Evolutionary conservation across 2,329 filamentous ascomycete species (phyloP), one percentile per base, ranked within the genome.

Genomic region (Tolypocladium amazonense): DNA sequence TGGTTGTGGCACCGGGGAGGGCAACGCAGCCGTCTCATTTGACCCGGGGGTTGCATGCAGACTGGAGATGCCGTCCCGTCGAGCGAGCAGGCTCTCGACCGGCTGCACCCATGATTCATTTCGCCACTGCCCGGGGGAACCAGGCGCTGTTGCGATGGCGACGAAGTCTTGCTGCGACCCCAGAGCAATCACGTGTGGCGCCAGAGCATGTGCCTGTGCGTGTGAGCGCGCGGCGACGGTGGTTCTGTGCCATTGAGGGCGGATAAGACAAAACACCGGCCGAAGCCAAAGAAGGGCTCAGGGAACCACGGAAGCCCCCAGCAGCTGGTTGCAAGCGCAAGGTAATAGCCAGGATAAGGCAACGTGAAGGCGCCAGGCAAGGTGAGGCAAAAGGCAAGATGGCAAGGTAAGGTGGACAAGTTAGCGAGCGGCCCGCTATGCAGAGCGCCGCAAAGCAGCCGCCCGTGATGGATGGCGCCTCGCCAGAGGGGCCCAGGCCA

Each of bases 111-210:
- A 59, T 57, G 41, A 35, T 47, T 45, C 43, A 50, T 50, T 54
- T 50, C 52, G 63, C 66, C 62, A 66, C 63, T 61, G 12, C 5
- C 43, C 23, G 38, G n/a, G 35, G 41, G 18, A 11, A 11, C 11
- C 38, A 47, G 25, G 56, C 30, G 33, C 23, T 58, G 58, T 62
- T 63, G 60, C 43, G 30, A 50, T 52, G 56, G 41, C 56, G 43
- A 39, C 56, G 35, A 53, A 53, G 27, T 11, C 27, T 20, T n/a
- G 50, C 50, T 53, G 50, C 30, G 30, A 53, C 50, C 27, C 50
- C 30, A n/a, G 27, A n/a, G 50, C 50, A n/a, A 35, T 53, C 50
- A 53, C 50, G 50, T 20, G 50, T 53, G 27, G 27, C 2, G 15
- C 18, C 14, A 52, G 47, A 33, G 15, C 8, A 6, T 11, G 47